Evolutionary conservation across 2,329 filamentous ascomycete genomes (phyloP).

Genomic region (Clonostachys sp.): DNA sequence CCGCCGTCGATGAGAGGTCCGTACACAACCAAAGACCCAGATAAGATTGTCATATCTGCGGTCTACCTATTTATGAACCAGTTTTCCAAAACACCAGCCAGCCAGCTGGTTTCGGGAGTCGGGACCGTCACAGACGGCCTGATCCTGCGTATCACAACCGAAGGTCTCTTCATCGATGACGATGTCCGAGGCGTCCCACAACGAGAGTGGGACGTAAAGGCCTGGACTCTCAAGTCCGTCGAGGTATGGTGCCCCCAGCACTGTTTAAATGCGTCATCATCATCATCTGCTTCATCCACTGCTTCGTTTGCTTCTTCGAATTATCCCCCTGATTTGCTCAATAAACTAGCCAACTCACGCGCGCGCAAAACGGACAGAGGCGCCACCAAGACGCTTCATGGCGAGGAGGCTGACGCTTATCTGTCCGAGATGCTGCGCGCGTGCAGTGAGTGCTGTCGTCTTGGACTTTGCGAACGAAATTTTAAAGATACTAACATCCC

Average conservation of each 20-base stretch:
- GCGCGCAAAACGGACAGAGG: slow-evolving; percentile 41
- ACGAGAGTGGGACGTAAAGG: slow-evolving; percentile 97
- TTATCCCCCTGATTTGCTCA: slow-evolving; percentile 22
- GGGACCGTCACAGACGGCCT: slow-evolving; percentile 87
- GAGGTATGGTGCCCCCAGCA: slow-evolving; percentile 80
- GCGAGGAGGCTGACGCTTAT: slow-evolving; percentile 64
- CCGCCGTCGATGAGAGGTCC: slow-evolving; percentile 73
- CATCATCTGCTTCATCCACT: slow-evolving; percentile 30
- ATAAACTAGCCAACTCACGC: slow-evolving; percentile 40
- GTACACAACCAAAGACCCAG: slow-evolving; percentile 84
- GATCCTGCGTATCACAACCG: slow-evolving; percentile 85
- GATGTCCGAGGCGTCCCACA: slow-evolving; percentile 88
- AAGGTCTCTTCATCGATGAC: slow-evolving; percentile 95
- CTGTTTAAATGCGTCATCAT: slow-evolving; percentile 39
- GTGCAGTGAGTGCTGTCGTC: slow-evolving; percentile 61
- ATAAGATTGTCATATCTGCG: slow-evolving; percentile 93
- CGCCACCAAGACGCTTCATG: slow-evolving; percentile 46
- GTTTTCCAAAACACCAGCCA: slow-evolving; percentile 83
- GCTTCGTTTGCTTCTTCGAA: slow-evolving; percentile 28
- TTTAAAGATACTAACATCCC: slow-evolving; percentile 36
- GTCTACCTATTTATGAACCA: slow-evolving; percentile 92
- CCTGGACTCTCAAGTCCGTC: slow-evolving; percentile 90
- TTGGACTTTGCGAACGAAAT: slow-evolving; percentile 41
- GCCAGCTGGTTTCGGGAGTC: slow-evolving; percentile 80
- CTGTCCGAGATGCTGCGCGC: slow-evolving; percentile 56